Evolutionary conservation across 495 filamentous ascomycete genomes (phyloP).

Genomic region (Ramalina intermedia): DNA sequence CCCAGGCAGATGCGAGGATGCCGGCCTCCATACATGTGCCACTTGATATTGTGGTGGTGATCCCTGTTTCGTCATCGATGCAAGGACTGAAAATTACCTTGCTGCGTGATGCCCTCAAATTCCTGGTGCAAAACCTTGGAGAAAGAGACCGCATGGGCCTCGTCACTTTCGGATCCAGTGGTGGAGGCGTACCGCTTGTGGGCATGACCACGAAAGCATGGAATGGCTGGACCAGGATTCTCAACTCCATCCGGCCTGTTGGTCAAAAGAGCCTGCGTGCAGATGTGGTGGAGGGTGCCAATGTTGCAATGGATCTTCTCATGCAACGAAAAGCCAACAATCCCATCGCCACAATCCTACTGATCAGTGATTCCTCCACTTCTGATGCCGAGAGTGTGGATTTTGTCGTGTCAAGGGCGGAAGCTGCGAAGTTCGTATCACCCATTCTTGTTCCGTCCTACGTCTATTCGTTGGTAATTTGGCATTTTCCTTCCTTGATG

Average conservation of each 20-base stretch:
- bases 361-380: slow-evolving; percentile 98
- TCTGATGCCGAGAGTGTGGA: slow-evolving; percentile 93
- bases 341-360: slow-evolving; percentile 85
- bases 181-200: slow-evolving; percentile 87
- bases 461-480: slow-evolving; percentile 1
- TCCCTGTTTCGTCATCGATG: slow-evolving; percentile 97
- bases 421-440: slow-evolving; percentile 78
- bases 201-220: slow-evolving; percentile 93
- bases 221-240: slow-evolving; percentile 78
- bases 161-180: slow-evolving; percentile 93
- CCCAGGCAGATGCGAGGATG: slow-evolving; percentile 30
- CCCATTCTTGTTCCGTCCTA: not conserved
- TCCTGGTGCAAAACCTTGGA: slow-evolving; percentile 83
- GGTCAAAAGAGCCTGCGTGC: slow-evolving; percentile 94
- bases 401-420: slow-evolving; percentile 94
- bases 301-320: slow-evolving; percentile 95
- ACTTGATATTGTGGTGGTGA: slow-evolving; percentile 89
- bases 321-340: slow-evolving; percentile 98
- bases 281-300: slow-evolving; percentile 94
- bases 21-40: slow-evolving; percentile 69
- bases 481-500: not conserved
- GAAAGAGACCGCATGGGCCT: slow-evolving; percentile 92
- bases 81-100: slow-evolving; percentile 96
- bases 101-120: slow-evolving; percentile 83
- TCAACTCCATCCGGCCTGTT: slow-evolving; percentile 80